Evolutionary conservation across 305 asterid species (phyloP).

Genomic region (Ilex paraguariensis): DNA sequence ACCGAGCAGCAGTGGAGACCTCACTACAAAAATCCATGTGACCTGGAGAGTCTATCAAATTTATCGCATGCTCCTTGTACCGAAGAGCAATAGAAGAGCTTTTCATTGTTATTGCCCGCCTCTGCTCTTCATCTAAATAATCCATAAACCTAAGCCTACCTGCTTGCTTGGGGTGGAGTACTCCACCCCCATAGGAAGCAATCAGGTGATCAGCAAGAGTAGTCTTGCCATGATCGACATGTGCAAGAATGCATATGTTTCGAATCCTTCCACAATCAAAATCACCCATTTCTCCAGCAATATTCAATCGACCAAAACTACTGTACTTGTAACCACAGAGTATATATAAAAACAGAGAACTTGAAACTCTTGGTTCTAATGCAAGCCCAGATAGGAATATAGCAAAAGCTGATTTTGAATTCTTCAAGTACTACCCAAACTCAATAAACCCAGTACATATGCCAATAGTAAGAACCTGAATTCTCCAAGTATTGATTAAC

Average conservation of each 20-base stretch:
- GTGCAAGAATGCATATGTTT: constrained; percentile 94
- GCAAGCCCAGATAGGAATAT: too few relatives aligned
- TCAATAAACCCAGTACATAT: too few relatives aligned
- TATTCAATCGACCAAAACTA: too few relatives aligned
- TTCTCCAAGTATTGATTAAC: too few relatives aligned
- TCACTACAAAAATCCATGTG: constrained; percentile 99
- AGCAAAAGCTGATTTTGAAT: too few relatives aligned
- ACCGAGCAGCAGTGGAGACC: constrained; percentile 93
- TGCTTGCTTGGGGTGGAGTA: constrained; percentile 95
- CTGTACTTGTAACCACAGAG: too few relatives aligned
- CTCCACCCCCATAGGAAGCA: constrained; percentile 88
- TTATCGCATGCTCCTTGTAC: constrained; percentile 47
- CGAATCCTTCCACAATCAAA: constrained; percentile 32
- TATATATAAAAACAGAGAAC: too few relatives aligned
- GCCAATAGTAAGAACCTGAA: too few relatives aligned
- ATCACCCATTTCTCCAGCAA: constrained; percentile 17
- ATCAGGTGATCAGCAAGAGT: constrained; percentile 92
- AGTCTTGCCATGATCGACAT: constrained; percentile 97
- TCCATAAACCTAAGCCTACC: constrained; percentile 95
- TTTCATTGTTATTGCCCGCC: constrained; percentile 97
- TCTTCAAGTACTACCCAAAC: too few relatives aligned
- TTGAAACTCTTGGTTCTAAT: too few relatives aligned
- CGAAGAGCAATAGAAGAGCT: constrained; percentile 81
- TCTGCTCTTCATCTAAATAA: constrained; percentile 92
- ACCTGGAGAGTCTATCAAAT: constrained; percentile 93